Conservation (phyloP, 163 green algal species). For the Picocystis sp. region DNA sequence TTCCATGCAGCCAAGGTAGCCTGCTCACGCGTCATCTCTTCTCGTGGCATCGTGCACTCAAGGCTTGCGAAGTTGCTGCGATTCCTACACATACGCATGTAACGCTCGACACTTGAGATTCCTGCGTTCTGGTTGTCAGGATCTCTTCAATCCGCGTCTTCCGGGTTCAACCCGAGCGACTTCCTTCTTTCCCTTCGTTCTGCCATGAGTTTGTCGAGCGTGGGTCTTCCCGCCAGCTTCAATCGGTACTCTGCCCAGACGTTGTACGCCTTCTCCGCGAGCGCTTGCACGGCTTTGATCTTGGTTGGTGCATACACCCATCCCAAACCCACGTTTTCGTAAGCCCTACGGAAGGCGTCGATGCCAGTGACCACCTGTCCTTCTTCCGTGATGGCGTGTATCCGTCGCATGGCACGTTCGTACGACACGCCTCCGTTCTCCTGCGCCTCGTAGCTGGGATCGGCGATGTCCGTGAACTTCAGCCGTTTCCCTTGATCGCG, state of each 20-base stretch:
- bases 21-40: too few relatives aligned
- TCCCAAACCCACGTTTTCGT: conserved; percentile 69
- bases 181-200: background rate
- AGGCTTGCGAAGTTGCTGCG: too few relatives aligned
- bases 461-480: conserved; percentile 77
- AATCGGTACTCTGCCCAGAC: conserved; percentile 71
- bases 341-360: conserved; percentile 45
- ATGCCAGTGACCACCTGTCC: conserved; percentile 22
- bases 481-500: conserved; percentile 38
- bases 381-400: conserved; percentile 67
- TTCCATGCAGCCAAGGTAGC: too few relatives aligned
- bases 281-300: conserved; percentile 23
- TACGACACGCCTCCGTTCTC: conserved; percentile 56
- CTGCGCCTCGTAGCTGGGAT: conserved; percentile 23
- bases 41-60: too few relatives aligned
- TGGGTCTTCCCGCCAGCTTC: conserved; percentile 51
- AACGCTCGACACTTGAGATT: too few relatives aligned
- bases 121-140: too few relatives aligned
- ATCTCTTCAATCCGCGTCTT: too few relatives aligned
- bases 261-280: conserved; percentile 56
- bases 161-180: background rate
- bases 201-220: conserved; percentile 36
- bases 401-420: conserved; percentile 45
- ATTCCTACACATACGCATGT: too few relatives aligned
- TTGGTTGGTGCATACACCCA: conserved; percentile 79